Percentiles rank a stretch among this genome's conserved stretches.
Conservation (phyloP, 495 filamentous ascomycete genomes). For the Clohesyomyces aquaticus region DNA sequence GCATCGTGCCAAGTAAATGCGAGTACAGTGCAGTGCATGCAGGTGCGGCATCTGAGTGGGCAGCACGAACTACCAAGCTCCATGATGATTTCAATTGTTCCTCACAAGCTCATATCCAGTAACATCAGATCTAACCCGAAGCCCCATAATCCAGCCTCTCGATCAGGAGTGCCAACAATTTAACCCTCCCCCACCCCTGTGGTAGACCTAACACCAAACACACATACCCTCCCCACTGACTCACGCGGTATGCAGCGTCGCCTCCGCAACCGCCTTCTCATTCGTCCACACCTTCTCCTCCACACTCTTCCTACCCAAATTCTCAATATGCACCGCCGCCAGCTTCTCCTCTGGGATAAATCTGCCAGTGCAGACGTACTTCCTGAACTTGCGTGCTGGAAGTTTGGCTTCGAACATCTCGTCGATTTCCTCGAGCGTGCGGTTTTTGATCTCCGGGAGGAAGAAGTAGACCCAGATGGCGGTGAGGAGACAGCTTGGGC, state of each 20-base stretch:
- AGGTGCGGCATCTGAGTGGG: too few relatives aligned
- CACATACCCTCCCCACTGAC: neutral
- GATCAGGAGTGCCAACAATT: too few relatives aligned
- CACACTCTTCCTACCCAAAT: slow-evolving; percentile 20
- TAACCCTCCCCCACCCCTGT: neutral
- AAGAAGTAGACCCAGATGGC: slow-evolving; percentile 56
- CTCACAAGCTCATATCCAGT: too few relatives aligned
- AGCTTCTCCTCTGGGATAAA: slow-evolving; percentile 20
- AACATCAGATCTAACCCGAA: too few relatives aligned
- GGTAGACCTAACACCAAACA: too few relatives aligned
- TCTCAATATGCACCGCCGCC: slow-evolving; percentile 14
- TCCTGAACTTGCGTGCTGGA: slow-evolving; percentile 54
- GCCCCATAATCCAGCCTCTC: too few relatives aligned
- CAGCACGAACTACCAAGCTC: too few relatives aligned
- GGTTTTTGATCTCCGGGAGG: slow-evolving; percentile 59
- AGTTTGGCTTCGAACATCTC: slow-evolving; percentile 58
- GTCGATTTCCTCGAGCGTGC: slow-evolving; percentile 59
- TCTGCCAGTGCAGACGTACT: slow-evolving; percentile 50
- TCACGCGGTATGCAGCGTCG: slow-evolving; percentile 21
- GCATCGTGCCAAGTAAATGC: too few relatives aligned
- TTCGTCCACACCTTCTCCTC: slow-evolving; percentile 25
- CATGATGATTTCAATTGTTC: too few relatives aligned
- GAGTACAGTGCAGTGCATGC: too few relatives aligned
- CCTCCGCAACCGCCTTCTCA: slow-evolving; percentile 31
- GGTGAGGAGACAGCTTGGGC: slow-evolving; percentile 49